phyloP scores from a whole-genome alignment of 345 rosid species.

The Hypericum perforatum region DNA sequence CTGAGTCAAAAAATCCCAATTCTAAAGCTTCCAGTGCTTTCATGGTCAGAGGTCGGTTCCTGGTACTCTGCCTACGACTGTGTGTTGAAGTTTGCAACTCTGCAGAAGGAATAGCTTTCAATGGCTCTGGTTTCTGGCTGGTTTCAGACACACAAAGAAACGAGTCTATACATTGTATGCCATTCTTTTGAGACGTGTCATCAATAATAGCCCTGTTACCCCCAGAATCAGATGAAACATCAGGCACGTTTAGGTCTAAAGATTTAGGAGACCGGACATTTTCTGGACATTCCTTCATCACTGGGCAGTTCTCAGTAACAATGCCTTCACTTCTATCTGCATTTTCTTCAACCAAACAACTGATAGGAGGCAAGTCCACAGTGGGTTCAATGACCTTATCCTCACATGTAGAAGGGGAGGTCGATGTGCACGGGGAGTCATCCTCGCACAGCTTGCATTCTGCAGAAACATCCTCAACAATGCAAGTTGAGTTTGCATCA shows the following conservation, averaged over 20 bases:
- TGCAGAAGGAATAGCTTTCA: constrained; percentile 3
- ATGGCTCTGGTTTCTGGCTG: constrained; percentile 17
- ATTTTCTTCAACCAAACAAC: too few species aligned
- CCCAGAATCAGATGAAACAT: constrained; percentile 30
- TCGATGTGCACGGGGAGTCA: constrained; percentile 18
- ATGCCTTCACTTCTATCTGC: too few species aligned
- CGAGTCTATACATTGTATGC: constrained; percentile 20
- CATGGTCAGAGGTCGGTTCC: constrained; percentile 42
- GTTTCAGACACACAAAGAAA: constrained; percentile 21
- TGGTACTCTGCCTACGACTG: constrained; percentile 40
- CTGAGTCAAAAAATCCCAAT: constrained; percentile 35
- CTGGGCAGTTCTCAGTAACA: too few species aligned
- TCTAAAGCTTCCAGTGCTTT: constrained; percentile 59
- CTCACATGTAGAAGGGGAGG: constrained; percentile 28
- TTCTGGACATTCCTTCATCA: too few species aligned
- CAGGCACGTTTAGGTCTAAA: constrained; percentile 47
- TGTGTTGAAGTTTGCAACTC: constrained; percentile 20
- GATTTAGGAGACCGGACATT: constrained; percentile 9
- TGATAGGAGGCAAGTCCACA: constrained; percentile 19
- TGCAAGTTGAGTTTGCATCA: constrained; percentile 30
- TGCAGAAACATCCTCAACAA: constrained; percentile 18
- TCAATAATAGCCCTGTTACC: constrained; percentile 15
- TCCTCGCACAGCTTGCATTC: constrained; percentile 22
- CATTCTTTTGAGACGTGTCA: constrained; percentile 22
- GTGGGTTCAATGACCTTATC: constrained; percentile 18